Evolutionary conservation across 2,329 filamentous ascomycete genomes (phyloP), one percentile per base, ranked within the genome.

Genomic region (Aspergillus hiratsukae): DNA sequence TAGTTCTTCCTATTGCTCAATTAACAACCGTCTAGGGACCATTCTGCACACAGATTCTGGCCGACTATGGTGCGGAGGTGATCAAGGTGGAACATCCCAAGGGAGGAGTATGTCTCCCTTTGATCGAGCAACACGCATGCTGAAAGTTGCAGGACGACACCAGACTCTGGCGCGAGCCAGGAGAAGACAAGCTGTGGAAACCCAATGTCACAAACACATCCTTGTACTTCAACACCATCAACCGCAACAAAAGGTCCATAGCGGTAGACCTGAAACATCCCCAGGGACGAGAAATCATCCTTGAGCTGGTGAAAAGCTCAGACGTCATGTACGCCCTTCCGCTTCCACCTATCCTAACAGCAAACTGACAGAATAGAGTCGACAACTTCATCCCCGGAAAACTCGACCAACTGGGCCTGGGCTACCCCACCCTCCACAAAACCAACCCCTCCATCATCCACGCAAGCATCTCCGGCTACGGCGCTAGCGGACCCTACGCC

Each of bases 361-460:
- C 25, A 27, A 27, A 7, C 25, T 27, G 25, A 27, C 6, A 27
- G 25, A 27, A 27, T 6, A 27, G 25, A 4, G 63, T 78, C 4
- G 77, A 79, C 52, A 78, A 79, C 51, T 77, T 78, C 50, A 64
- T 77, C 7, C 76, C 76, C 1, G 76, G 76, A 2, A 75, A 72
- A 23, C 69, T 75, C 58, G 75, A 78, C 4, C 61, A 72, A 37
- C 60, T 78, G 2, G 73, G 74, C 2, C 60, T 80, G 14, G 75
- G 75, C 4, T 79, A 77, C 49, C 67, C 75, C 6, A 59, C 52
- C 3, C 61, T 79, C 31, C 66, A 62, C 3, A 61, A 67, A 29
- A 46, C 70, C 19, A 78, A 79, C 52, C 71, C 73, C 2, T 55
- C 66, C 2, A 64, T 79, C 21, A 76, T 80, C 31, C 73, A 75